Evolutionary conservation across 2,329 filamentous ascomycete species (phyloP).

Genomic region (Cyclaneusma minus): DNA sequence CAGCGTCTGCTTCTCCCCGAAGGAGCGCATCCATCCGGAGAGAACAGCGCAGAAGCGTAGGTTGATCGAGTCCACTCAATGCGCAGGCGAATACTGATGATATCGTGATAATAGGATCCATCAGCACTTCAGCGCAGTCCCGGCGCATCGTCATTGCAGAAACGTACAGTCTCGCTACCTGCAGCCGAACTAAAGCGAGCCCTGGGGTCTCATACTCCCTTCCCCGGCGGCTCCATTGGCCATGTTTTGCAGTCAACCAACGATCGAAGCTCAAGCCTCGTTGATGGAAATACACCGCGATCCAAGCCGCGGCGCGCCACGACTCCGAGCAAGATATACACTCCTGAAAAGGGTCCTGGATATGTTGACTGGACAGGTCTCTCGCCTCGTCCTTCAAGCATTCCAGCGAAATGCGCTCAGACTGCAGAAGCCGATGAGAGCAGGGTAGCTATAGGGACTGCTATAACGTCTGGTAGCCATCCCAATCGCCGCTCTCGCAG

Average conservation of each 20-base stretch:
- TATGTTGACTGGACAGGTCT: conserved; percentile 34
- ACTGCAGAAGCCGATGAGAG: conserved; percentile 13
- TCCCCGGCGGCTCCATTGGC: conserved; percentile 35
- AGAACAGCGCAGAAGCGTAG: conserved; percentile 33
- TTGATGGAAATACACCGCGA: conserved; percentile 21
- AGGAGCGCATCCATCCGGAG: conserved; percentile 6
- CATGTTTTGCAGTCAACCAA: conserved; percentile 22
- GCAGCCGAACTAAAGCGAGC: conserved; percentile 45
- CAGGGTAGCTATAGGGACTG: conserved; percentile 34
- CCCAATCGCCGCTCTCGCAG: conserved; percentile 41
- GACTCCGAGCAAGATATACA: conserved; percentile 24
- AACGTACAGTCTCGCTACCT: conserved; percentile 42
- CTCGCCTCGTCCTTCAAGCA: conserved; percentile 45
- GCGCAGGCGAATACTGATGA: conserved; percentile 4
- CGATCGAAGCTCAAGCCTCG: conserved; percentile 32
- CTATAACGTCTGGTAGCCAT: conserved; percentile 39
- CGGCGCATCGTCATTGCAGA: conserved; percentile 22
- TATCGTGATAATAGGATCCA: conserved; percentile 21
- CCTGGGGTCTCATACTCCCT: conserved; percentile 44
- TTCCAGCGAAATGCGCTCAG: conserved; percentile 32
- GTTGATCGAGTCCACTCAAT: conserved; percentile 12
- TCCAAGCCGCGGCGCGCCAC: conserved; percentile 24
- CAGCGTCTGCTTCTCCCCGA: conserved; percentile 5
- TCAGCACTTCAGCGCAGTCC: conserved; percentile 19
- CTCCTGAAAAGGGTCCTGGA: conserved; percentile 22